Evolutionary conservation across 805 yeast genomes (phyloP).

Genomic region (Metschnikowia sp.): DNA sequence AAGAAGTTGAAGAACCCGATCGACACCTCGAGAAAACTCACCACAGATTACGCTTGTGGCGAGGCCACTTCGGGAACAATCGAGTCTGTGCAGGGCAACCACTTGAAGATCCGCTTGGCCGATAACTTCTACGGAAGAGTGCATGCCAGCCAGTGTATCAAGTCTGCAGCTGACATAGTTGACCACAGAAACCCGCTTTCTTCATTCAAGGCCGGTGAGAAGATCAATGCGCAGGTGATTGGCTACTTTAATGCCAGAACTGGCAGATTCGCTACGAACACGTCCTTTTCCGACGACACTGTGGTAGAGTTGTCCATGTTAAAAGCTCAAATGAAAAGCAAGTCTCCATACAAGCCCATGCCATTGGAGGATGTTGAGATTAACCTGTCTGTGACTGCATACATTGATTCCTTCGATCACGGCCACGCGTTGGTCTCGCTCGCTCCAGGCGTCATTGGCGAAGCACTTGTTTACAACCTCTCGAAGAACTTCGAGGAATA

Average conservation of each 20-base stretch:
- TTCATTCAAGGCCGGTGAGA: constrained; percentile 55
- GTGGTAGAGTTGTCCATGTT: constrained; percentile 63
- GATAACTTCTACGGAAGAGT: constrained; percentile 78
- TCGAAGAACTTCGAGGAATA: constrained; percentile 50
- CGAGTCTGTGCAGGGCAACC: constrained; percentile 64
- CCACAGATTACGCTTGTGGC: constrained; percentile 59
- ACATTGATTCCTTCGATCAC: constrained; percentile 58
- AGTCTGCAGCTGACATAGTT: constrained; percentile 48
- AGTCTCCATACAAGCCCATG: constrained; percentile 12
- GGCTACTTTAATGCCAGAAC: constrained; percentile 74
- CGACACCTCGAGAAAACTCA: constrained; percentile 46
- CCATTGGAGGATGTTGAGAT: constrained; percentile 30
- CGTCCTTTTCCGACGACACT: constrained; percentile 46
- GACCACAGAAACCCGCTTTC: constrained; percentile 58
- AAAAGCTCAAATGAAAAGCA: constrained; percentile 34
- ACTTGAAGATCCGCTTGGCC: constrained; percentile 71
- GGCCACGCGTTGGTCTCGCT: constrained; percentile 67
- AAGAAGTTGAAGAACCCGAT: constrained; percentile 48
- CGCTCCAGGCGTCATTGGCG: constrained; percentile 66
- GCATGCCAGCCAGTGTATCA: constrained; percentile 70
- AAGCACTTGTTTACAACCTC: constrained; percentile 61
- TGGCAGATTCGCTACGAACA: constrained; percentile 61
- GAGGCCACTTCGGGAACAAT: constrained; percentile 56
- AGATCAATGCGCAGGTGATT: constrained; percentile 60
- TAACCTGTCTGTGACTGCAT: constrained; percentile 55